A percentile compares a stretch with the other conserved stretches of the same genome.
phyloP scores from a whole-genome alignment of 495 filamentous ascomycete species.

The Xylaria palmicola region DNA sequence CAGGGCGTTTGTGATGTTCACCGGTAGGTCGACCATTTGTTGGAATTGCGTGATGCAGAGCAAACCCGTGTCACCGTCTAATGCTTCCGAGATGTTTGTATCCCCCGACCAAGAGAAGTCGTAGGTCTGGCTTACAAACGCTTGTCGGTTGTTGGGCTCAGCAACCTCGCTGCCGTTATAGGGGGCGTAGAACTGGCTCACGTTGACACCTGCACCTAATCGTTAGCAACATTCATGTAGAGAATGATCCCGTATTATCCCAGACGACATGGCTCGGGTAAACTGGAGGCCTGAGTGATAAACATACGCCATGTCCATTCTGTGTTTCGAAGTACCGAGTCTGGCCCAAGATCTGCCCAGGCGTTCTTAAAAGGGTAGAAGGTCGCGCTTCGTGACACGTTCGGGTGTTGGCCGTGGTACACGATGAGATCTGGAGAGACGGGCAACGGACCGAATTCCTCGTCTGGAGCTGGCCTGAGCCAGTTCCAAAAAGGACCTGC shows the following conservation, averaged over 20 bases:
- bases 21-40: not conserved
- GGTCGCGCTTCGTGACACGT: not conserved
- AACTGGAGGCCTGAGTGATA: not conserved
- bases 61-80: not conserved
- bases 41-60: not conserved
- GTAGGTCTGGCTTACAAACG: slow-evolving; percentile 2
- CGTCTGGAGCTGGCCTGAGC: not conserved
- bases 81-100: not conserved
- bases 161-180: not conserved
- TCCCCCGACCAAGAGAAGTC: not conserved
- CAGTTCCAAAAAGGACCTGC: not conserved
- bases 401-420: not conserved
- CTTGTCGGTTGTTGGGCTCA: not conserved
- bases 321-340: not conserved
- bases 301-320: slow-evolving; percentile 3
- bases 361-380: not conserved
- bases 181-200: not conserved
- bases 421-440: not conserved
- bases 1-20: not conserved
- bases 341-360: not conserved
- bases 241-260: not conserved
- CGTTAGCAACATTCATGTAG: not conserved
- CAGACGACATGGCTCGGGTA: not conserved
- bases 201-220: not conserved
- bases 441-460: not conserved